phyloP scores from a whole-genome alignment of 2,329 filamentous ascomycete species.

The Pyrenochaeta sp. region DNA sequence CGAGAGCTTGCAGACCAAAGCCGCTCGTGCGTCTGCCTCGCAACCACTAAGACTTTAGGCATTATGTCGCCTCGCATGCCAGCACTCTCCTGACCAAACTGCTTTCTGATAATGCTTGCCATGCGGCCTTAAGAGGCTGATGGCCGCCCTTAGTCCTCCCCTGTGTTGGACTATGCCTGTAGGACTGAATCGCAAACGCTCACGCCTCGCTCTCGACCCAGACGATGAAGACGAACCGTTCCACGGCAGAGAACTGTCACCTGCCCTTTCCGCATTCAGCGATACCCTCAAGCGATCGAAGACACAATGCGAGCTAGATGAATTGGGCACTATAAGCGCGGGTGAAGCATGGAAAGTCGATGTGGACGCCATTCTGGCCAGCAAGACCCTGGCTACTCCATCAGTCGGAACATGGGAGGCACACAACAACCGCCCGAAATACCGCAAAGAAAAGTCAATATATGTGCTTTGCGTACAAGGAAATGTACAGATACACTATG shows the following conservation, averaged over 20 bases:
- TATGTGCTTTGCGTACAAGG: constrained; percentile 45
- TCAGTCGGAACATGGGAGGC: constrained; percentile 22
- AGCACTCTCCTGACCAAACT: constrained; percentile 9
- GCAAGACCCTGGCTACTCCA: constrained; percentile 28
- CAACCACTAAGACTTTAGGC: constrained; percentile 19
- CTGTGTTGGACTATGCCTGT: constrained; percentile 36
- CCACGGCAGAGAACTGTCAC: constrained; percentile 30
- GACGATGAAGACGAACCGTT: constrained; percentile 29
- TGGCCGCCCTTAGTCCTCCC: constrained; percentile 25
- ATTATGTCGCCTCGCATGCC: neutral
- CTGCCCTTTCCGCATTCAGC: constrained; percentile 21
- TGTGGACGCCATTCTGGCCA: constrained; percentile 37
- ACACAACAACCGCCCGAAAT: constrained; percentile 38
- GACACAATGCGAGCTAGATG: constrained; percentile 46
- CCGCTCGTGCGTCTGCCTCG: constrained; percentile 28
- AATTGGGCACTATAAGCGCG: constrained; percentile 35
- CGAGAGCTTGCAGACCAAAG: constrained; percentile 2
- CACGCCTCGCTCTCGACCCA: constrained; percentile 34
- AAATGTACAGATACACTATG: constrained; percentile 43
- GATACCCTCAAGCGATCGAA: constrained; percentile 44
- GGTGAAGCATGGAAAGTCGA: constrained; percentile 45
- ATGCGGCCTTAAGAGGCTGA: constrained; percentile 7
- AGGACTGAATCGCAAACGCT: constrained; percentile 44
- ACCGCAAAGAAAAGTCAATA: constrained; percentile 23
- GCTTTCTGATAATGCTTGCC: neutral